Evolutionary conservation across 2,329 filamentous ascomycete genomes (phyloP).

Genomic region (Cercospora sp.): DNA sequence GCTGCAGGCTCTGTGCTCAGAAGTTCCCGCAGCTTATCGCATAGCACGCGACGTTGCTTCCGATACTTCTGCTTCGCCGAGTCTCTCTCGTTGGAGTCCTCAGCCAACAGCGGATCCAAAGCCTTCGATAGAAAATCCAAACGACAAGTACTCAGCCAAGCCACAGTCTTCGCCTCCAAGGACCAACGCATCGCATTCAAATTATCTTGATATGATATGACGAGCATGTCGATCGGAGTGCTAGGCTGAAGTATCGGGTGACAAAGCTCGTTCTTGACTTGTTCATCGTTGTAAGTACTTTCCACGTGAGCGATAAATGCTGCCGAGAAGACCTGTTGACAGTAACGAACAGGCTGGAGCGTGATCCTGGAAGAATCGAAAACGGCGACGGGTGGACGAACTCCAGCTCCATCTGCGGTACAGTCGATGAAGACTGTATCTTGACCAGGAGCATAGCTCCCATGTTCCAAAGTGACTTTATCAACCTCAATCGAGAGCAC

Average conservation of each 20-base stretch:
- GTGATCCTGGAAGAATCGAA: conserved; percentile 23
- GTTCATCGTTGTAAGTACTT: conserved; percentile 17
- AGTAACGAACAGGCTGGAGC: conserved; percentile 26
- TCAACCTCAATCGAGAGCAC: conserved; percentile 12
- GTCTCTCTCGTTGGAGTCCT: not conserved
- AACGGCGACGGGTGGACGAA: conserved; percentile 15
- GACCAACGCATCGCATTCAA: conserved; percentile 20
- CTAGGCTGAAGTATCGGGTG: conserved; percentile 22
- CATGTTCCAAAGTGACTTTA: conserved; percentile 19
- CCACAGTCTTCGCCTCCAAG: conserved; percentile 8
- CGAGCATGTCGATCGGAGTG: conserved; percentile 15
- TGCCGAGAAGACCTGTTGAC: conserved; percentile 29
- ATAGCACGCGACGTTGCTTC: not conserved
- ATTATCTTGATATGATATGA: conserved; percentile 10
- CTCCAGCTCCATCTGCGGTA: conserved; percentile 20
- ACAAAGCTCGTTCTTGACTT: conserved; percentile 22
- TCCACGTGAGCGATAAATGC: conserved; percentile 29
- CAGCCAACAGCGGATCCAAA: not conserved
- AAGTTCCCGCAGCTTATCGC: not conserved
- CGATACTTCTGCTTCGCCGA: not conserved
- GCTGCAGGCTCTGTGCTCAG: not conserved
- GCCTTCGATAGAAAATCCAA: conserved; percentile 18
- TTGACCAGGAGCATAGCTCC: not conserved
- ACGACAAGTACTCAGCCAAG: conserved; percentile 19
- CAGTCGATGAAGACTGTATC: conserved; percentile 30